Evolutionary conservation across 352 stramenopile species (phyloP), one percentile per base, ranked within the genome.

Genomic region (Globisporangium parvum): DNA sequence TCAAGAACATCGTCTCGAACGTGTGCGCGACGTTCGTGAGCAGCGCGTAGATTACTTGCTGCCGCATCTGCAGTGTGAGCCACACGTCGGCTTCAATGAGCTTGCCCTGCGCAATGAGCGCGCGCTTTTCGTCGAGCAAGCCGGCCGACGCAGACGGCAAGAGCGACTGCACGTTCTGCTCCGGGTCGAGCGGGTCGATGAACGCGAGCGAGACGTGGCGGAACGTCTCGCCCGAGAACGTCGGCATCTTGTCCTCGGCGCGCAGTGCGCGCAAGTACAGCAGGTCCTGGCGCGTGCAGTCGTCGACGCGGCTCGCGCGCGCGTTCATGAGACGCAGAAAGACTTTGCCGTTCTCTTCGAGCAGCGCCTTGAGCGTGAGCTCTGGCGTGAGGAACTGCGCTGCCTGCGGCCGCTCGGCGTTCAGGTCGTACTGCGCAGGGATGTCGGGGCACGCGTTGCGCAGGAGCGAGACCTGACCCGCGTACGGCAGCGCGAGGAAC

Each of bases 41-140:
- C 53, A 93, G 63, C 53, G 79, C 80, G 51, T 87, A 75, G 53
- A 93, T 77, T 11, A 89, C 74, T 49, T 91, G 83, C 62, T 93
- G 83, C 21, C 83, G 80, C 83, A 93, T 93, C 54, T 93, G 83
- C 35, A 93, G 67, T 28, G 83, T 81, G 44, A 93, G 69, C 80
- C 80, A 93, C 40, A 93, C 83, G 55, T 93, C 83, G 1, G 83
- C 83, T 53, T 93, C 83, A 53, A 93, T 81, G 24, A 93, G 75
- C 24, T 80, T 80, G 50, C 80, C 77, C 60, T 86, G 70, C 28
- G 76, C 68, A 24, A 93, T 88, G 26, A 89, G 63, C 49, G 65
- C 63, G 45, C 81, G 75, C 67, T 87, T 91, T 49, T 81, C 66
- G 9, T 81, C 69, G 1, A 91, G 63, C 6, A 85, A 23, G 15